A percentile compares a stretch with the other conserved stretches of the same genome.
phyloP scores from a whole-genome alignment of 768 basidiomycete species.

The Tricholoma furcatifolium region DNA sequence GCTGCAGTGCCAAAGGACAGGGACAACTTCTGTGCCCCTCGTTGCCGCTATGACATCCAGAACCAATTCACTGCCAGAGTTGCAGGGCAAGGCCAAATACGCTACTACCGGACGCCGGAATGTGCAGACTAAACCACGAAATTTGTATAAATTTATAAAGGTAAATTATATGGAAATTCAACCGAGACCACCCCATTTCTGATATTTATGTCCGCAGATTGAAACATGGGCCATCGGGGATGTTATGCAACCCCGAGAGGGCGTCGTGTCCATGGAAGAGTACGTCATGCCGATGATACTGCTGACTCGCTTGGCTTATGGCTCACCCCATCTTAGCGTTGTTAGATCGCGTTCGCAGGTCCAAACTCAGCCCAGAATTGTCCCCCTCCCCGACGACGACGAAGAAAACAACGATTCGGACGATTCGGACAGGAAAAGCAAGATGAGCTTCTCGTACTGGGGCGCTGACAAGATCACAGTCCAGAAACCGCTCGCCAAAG shows the following conservation, averaged over 20 bases:
- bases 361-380: conserved; percentile 58
- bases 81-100: conserved; percentile 82
- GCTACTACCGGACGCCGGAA: conserved; percentile 77
- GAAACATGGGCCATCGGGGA: conserved; percentile 87
- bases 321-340: conserved; percentile 43
- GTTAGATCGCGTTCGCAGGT: conserved; percentile 68
- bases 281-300: conserved; percentile 37
- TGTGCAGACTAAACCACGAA: conserved; percentile 79
- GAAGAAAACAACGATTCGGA: conserved; percentile 65
- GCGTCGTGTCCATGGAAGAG: conserved; percentile 91
- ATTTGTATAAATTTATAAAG: conserved; percentile 92
- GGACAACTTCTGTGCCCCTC: conserved; percentile 82
- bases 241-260: conserved; percentile 71
- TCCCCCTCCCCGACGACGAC: conserved; percentile 68
- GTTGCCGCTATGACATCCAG: conserved; percentile 66
- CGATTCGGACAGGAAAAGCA: conserved; percentile 86
- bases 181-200: conserved; percentile 6
- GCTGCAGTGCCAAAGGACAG: conserved; percentile 85
- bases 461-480: conserved; percentile 89
- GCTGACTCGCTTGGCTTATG: background rate
- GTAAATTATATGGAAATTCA: conserved; percentile 30
- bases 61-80: conserved; percentile 78
- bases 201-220: conserved; percentile 45
- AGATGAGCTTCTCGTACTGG: conserved; percentile 95
- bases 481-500: conserved; percentile 71